Evolutionary conservation across 768 basidiomycete species (phyloP).

Genomic region (Hypholoma fasciculare): DNA sequence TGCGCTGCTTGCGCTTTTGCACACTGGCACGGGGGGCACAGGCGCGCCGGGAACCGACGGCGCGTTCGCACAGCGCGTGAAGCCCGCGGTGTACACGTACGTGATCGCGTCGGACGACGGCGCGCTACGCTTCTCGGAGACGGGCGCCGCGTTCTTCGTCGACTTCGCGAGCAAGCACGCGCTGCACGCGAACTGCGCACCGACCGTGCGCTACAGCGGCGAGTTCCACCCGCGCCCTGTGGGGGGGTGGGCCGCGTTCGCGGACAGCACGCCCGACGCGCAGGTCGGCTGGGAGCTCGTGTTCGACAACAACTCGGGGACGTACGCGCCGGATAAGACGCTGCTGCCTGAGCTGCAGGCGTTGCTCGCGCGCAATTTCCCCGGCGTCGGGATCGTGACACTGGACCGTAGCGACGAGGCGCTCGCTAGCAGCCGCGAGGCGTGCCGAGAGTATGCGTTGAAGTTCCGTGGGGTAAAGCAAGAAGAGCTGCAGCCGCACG

Average conservation of each 20-base stretch:
- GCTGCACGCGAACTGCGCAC: conserved; percentile 73
- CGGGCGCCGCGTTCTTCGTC: conserved; percentile 84
- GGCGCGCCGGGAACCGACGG: conserved; percentile 7
- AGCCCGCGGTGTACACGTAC: conserved; percentile 86
- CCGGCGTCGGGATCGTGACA: conserved; percentile 57
- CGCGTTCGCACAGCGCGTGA: conserved; percentile 48
- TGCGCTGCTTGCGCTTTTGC: conserved; percentile 53
- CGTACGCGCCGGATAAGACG: conserved; percentile 71
- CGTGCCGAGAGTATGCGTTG: conserved; percentile 66
- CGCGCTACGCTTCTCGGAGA: conserved; percentile 81
- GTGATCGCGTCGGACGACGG: conserved; percentile 76
- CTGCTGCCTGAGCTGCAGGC: conserved; percentile 61
- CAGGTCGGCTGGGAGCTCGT: conserved; percentile 77
- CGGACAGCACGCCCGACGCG: conserved; percentile 51
- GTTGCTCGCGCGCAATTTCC: conserved; percentile 74
- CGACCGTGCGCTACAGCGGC: conserved; percentile 68
- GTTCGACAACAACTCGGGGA: conserved; percentile 86
- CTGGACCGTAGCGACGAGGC: conserved; percentile 55
- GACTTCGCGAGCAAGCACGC: conserved; percentile 89
- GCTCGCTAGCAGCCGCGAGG: conserved; percentile 59
- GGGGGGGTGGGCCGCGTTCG: conserved; percentile 68
- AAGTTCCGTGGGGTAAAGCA: conserved; percentile 55
- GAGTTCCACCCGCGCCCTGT: conserved; percentile 78
- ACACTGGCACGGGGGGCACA: conserved; percentile 34
- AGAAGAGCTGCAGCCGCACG: conserved; percentile 68